Evolutionary conservation across 495 filamentous ascomycete species (phyloP), one percentile per base, ranked within the genome.

Genomic region (Aspergillus kassunensis): DNA sequence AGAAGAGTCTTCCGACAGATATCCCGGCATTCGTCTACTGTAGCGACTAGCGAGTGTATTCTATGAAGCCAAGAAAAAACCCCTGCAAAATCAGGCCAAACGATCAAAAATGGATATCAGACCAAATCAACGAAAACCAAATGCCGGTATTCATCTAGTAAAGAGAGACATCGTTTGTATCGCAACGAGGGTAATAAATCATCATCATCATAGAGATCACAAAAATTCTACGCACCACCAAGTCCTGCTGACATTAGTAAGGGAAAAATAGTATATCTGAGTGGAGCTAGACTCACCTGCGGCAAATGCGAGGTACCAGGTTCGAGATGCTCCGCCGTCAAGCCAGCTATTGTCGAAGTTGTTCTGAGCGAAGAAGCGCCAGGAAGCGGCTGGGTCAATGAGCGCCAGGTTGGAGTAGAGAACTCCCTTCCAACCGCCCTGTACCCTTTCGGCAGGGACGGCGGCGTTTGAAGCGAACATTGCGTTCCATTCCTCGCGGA

Each of bases 231-330:
- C n/a, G n/a, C 24, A 27, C 24, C 24, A 4, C 24, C 24, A 27
- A 27, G 24, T 27, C 24, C 24, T 27, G 9, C 9, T 4, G 24
- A 9, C 30, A 33, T 33, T 33, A n/a, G 12, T 3, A 34, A n/a
- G 7, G 2, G 20, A 18, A 23, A 23, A n/a, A 6, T 2, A 9
- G 9, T 20, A 39, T 12, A n/a, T 0, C 7, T 16, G 34, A 10
- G 19, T 19, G 15, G 39, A 11, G 15, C 12, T 9, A 46, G 40
- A 72, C 76, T 63, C 49, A 73, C 79, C 83, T 40, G 90, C 92
- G 53, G 84, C 75, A 69, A 82, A 89, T 13, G 87, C 87, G 64
- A 97, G 64, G 77, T 92, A 96, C 91, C 91, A 97, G 33, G 89
- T 91, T 62, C 84, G 74, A 59, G 84, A 87, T 6, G 89, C 90